Percentiles rank a stretch among this genome's conserved stretches.
Conservation (phyloP, 345 rosid genomes). For the Gossypium arboreum region DNA sequence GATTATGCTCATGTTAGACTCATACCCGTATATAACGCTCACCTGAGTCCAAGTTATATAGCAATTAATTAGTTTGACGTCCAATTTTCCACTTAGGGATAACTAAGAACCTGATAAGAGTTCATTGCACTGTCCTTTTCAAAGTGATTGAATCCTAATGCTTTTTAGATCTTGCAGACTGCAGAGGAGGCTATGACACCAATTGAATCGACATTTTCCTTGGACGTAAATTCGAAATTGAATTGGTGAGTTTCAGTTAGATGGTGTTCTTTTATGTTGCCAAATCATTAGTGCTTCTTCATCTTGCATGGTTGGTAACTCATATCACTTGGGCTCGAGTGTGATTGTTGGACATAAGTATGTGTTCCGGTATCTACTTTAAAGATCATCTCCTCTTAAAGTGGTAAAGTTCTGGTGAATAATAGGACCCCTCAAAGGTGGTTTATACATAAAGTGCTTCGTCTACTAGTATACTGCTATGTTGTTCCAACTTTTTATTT, state of each 20-base stretch:
- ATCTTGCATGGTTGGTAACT: neutral
- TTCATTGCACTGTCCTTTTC: slow-evolving; percentile 1
- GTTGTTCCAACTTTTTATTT: too few species aligned
- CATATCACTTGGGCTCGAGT: neutral
- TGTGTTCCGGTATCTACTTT: neutral
- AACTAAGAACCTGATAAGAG: slow-evolving; percentile 12
- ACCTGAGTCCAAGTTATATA: neutral
- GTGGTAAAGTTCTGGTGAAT: neutral
- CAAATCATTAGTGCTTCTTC: slow-evolving; percentile 4
- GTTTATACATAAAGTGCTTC: too few species aligned
- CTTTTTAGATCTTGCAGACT: slow-evolving; percentile 43
- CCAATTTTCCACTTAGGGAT: slow-evolving; percentile 9
- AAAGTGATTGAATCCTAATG: slow-evolving; percentile 6
- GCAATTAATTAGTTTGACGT: neutral
- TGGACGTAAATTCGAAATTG: slow-evolving; percentile 73
- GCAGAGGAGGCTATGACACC: slow-evolving; percentile 93
- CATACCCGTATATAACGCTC: neutral
- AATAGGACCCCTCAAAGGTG: too few species aligned
- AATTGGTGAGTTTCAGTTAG: slow-evolving; percentile 54
- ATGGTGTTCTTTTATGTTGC: slow-evolving; percentile 9
- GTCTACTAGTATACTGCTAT: too few species aligned
- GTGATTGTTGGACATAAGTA: neutral
- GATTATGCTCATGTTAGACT: neutral
- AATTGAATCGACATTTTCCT: slow-evolving; percentile 75
- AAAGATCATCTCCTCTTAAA: neutral